Base-by-base conservation (phyloP, 2,329 filamentous ascomycete species). In the Setomelanomma holmii region DNA sequence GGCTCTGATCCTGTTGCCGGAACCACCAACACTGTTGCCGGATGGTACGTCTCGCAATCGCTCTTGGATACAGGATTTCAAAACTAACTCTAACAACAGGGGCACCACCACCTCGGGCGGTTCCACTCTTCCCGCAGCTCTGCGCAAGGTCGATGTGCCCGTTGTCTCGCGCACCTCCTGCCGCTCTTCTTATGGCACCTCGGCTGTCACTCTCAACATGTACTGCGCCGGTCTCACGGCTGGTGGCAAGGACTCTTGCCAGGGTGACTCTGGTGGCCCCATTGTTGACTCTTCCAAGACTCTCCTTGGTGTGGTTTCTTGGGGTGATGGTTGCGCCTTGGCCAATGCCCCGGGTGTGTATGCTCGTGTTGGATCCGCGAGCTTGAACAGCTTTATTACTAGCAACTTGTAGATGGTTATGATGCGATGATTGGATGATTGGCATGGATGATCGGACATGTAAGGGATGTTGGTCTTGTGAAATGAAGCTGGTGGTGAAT, bases 191-290 rank as follows among this genome's bases (percentile, higher is more conserved):
- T 66, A 70, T 55, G 46, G 49, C 47, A 40, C 40, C n/a, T 45
- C 55, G 23, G 14, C 42, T 33, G 49, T 70, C 54, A 68, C 64
- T 38, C 47, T 45, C 60, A 52, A 54, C 57, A 70, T 70, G 67
- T 54, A 64, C 53, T 70, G 67, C 41, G 67, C 67, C 24, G 67
- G 64, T 33, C 4, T 55, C n/a, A 3, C 59, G 6, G 34, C 47
- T 12, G 67, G 67, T 48, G 67, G 67, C 47, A 66, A 63, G 58
- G 67, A 70, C 61, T 70, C 67, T 30, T 70, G 67, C 67, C 67
- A 70, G 63, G 67, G 67, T 53, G 67, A 70, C 62, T 57, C 49
- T 45, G 67, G 67, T 45, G 67, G 67, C 30, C 66, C 67, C 20
- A 56, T 70, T 14, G 47, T 68, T 46, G 45, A 64, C 53, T 35